Evolutionary conservation across 441 rosid genomes (phyloP).

Genomic region (Pelargonium hybrid): DNA sequence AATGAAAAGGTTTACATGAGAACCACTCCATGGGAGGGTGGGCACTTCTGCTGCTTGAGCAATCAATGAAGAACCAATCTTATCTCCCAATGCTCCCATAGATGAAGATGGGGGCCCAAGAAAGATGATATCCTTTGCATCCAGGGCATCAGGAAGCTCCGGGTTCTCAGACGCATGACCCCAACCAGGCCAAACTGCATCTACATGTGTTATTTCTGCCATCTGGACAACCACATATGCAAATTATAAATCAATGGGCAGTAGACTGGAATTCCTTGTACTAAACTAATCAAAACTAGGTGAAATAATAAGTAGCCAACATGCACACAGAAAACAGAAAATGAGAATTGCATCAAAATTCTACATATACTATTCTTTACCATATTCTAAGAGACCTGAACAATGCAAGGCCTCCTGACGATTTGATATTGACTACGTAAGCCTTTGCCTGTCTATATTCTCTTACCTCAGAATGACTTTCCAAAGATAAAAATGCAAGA

Average conservation of each 20-base stretch:
- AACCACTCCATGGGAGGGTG: conserved; percentile 99
- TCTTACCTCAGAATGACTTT: not conserved
- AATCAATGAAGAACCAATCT: conserved; percentile 97
- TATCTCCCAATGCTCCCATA: conserved; percentile 98
- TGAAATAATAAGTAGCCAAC: too few relatives aligned
- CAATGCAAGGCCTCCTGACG: conserved; percentile 5
- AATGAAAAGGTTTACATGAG: conserved; percentile 53
- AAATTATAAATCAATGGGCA: conserved; percentile 8
- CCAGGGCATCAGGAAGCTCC: conserved; percentile 90
- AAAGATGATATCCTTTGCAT: conserved; percentile 74
- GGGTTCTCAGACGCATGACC: conserved; percentile 99
- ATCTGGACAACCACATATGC: conserved; percentile 41
- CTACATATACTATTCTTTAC: not conserved
- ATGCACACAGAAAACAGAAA: too few relatives aligned
- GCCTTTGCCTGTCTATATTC: not conserved
- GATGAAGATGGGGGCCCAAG: conserved; percentile 92
- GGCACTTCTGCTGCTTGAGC: conserved; percentile 99
- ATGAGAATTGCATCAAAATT: too few relatives aligned
- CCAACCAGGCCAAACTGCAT: conserved; percentile 99
- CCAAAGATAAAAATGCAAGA: not conserved
- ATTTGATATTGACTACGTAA: not conserved
- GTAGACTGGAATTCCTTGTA: not conserved
- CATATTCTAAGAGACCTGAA: conserved; percentile 11
- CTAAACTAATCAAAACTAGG: not conserved
- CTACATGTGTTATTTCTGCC: conserved; percentile 96